Conservation (phyloP, 2,329 filamentous ascomycete genomes). For the Sporothrix humicola region DNA sequence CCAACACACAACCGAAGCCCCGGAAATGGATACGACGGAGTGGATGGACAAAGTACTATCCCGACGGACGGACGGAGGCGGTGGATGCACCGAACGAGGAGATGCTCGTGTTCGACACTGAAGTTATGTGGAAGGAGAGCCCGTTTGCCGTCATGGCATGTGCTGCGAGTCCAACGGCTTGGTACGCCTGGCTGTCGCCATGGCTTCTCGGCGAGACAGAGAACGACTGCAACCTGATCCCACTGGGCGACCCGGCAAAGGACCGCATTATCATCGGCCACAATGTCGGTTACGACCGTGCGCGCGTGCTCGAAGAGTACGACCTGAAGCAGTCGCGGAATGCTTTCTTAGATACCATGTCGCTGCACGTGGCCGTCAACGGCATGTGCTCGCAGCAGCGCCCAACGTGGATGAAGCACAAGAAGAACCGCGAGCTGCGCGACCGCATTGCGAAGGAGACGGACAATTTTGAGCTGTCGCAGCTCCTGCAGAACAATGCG, state of each 20-base stretch:
- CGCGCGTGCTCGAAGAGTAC: conserved; percentile 88
- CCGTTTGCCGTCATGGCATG: conserved; percentile 97
- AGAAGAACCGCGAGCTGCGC: conserved; percentile 83
- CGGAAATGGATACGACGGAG: conserved; percentile 76
- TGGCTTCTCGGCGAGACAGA: conserved; percentile 87
- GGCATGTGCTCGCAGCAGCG: conserved; percentile 98
- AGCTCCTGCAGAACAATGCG: conserved; percentile 70
- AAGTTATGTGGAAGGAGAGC: conserved; percentile 94
- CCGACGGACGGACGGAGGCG: conserved; percentile 71
- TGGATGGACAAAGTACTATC: conserved; percentile 93
- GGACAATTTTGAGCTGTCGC: conserved; percentile 71
- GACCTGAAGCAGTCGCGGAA: conserved; percentile 80
- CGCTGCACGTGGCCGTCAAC: conserved; percentile 94
- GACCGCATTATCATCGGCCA: conserved; percentile 87
- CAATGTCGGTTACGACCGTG: conserved; percentile 94
- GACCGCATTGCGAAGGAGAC: conserved; percentile 78
- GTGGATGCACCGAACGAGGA: conserved; percentile 79
- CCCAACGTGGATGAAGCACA: conserved; percentile 96
- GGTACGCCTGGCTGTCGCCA: conserved; percentile 97
- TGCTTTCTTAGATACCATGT: conserved; percentile 96
- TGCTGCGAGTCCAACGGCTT: conserved; percentile 83
- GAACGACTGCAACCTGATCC: conserved; percentile 79
- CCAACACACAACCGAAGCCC: conserved; percentile 64
- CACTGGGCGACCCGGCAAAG: conserved; percentile 76
- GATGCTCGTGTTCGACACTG: conserved; percentile 91